Conservation (phyloP, 1,139 yeast species). For the Scheffersomyces titani region DNA sequence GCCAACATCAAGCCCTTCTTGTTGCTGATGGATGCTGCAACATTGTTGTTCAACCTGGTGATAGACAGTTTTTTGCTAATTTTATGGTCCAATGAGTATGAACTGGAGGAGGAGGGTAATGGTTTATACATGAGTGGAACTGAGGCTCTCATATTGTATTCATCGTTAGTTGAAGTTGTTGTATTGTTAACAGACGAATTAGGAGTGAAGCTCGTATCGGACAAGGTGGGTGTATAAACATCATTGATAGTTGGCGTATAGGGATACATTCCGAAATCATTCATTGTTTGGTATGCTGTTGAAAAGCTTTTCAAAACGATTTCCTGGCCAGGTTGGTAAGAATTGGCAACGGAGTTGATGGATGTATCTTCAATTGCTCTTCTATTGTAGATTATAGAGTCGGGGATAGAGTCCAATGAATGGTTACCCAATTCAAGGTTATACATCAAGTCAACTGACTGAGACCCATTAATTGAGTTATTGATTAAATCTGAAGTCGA, state of each 20-base stretch:
- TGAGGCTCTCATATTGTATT: slow-evolving; percentile 14
- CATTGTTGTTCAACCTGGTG: slow-evolving; percentile 16
- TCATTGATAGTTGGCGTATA: slow-evolving; percentile 21
- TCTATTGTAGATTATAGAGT: slow-evolving; percentile 8
- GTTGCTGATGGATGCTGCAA: slow-evolving; percentile 8
- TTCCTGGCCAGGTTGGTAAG: neutral
- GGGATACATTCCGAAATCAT: slow-evolving; percentile 13
- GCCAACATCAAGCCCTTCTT: slow-evolving; percentile 22
- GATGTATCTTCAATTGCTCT: neutral
- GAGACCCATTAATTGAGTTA: slow-evolving; percentile 10
- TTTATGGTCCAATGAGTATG: slow-evolving; percentile 16
- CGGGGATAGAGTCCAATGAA: slow-evolving; percentile 31
- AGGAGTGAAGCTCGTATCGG: slow-evolving; percentile 23
- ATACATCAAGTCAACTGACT: slow-evolving; percentile 23
- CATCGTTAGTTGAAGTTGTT: slow-evolving; percentile 6
- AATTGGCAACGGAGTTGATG: neutral
- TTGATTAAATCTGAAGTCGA: slow-evolving; percentile 16
- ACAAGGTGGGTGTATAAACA: slow-evolving; percentile 21
- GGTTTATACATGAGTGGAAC: slow-evolving; percentile 14
- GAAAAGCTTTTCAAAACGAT: neutral
- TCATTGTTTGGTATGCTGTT: slow-evolving; percentile 9
- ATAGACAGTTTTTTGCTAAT: slow-evolving; percentile 23
- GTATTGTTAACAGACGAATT: slow-evolving; percentile 13
- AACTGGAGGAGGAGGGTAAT: slow-evolving; percentile 13
- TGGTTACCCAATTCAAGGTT: slow-evolving; percentile 27